Evolutionary conservation across 306 rosid genomes (phyloP).

Genomic region (Dryas alaskensis): DNA sequence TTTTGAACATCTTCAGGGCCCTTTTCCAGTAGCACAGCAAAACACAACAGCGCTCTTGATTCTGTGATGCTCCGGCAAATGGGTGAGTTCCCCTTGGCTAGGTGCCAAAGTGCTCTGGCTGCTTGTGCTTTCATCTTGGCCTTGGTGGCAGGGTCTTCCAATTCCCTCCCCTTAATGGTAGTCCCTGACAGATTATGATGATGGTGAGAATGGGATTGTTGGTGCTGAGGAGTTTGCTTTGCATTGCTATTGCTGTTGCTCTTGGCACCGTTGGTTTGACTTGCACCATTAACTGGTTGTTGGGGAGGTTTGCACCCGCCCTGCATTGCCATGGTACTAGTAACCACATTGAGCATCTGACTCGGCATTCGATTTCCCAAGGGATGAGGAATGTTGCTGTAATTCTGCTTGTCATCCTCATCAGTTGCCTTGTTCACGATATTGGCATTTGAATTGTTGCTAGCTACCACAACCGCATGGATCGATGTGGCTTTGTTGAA

Average conservation of each 20-base stretch:
- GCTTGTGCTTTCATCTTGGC: constrained; percentile 85
- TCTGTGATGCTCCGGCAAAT: constrained; percentile 87
- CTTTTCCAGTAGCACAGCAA: constrained; percentile 78
- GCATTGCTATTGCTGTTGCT: constrained; percentile 32
- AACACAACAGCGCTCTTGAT: constrained; percentile 82
- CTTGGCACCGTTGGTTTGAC: constrained; percentile 19
- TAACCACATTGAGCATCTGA: constrained; percentile 63
- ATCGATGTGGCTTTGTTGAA: constrained; percentile 61
- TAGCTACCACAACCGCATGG: constrained; percentile 75
- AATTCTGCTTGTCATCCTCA: constrained; percentile 30
- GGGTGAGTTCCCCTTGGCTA: constrained; percentile 64
- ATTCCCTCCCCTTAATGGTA: constrained; percentile 64
- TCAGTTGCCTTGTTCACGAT: constrained; percentile 18
- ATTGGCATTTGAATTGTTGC: constrained; percentile 24
- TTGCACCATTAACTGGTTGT: constrained; percentile 26
- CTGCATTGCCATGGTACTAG: constrained; percentile 57
- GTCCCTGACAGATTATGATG: constrained; percentile 49
- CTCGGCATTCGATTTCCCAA: constrained; percentile 44
- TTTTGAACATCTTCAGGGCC: constrained; percentile 65
- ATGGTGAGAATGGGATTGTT: constrained; percentile 39
- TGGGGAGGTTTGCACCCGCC: constrained; percentile 29
- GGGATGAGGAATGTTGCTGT: constrained; percentile 45
- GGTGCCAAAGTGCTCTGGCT: constrained; percentile 73
- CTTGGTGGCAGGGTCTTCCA: constrained; percentile 67
- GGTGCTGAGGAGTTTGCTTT: constrained; percentile 40